phyloP scores from a whole-genome alignment of 495 filamentous ascomycete species.

The Corynascus novoguineensis region DNA sequence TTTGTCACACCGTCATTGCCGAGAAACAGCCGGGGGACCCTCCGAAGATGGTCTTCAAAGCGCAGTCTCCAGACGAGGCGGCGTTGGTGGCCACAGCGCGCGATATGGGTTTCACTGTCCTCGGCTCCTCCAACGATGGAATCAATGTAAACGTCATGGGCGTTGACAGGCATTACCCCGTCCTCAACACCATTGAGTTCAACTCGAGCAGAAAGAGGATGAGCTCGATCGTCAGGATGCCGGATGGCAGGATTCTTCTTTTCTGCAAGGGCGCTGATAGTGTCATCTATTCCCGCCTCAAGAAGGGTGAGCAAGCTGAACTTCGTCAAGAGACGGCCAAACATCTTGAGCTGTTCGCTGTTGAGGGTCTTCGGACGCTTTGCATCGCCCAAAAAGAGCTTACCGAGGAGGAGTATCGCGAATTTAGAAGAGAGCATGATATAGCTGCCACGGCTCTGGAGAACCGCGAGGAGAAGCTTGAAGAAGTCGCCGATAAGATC shows the following conservation, averaged over 20 bases:
- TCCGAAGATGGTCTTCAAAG: constrained; percentile 89
- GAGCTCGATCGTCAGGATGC: constrained; percentile 97
- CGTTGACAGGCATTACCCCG: constrained; percentile 72
- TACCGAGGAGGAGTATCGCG: constrained; percentile 76
- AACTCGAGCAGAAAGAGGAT: constrained; percentile 96
- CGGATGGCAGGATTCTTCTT: constrained; percentile 81
- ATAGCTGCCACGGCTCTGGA: constrained; percentile 76
- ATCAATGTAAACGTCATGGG: constrained; percentile 85
- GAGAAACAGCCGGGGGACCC: constrained; percentile 83
- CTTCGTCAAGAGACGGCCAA: constrained; percentile 79
- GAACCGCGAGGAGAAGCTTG: constrained; percentile 89
- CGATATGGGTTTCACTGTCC: constrained; percentile 93
- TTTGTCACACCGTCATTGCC: constrained; percentile 95
- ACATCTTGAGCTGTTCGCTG: constrained; percentile 92
- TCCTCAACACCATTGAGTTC: constrained; percentile 95
- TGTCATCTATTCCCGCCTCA: constrained; percentile 91
- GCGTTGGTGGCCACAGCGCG: constrained; percentile 90
- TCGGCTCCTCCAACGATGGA: constrained; percentile 70
- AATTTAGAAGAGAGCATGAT: constrained; percentile 84
- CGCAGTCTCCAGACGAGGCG: constrained; percentile 95
- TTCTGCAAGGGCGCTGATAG: constrained; percentile 99
- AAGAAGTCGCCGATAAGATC: constrained; percentile 81
- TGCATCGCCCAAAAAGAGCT: constrained; percentile 88
- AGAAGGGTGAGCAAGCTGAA: constrained; percentile 76
- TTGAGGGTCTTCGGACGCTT: constrained; percentile 90